phyloP scores from a whole-genome alignment of 306 rosid genomes.

The Trifolium repens region DNA sequence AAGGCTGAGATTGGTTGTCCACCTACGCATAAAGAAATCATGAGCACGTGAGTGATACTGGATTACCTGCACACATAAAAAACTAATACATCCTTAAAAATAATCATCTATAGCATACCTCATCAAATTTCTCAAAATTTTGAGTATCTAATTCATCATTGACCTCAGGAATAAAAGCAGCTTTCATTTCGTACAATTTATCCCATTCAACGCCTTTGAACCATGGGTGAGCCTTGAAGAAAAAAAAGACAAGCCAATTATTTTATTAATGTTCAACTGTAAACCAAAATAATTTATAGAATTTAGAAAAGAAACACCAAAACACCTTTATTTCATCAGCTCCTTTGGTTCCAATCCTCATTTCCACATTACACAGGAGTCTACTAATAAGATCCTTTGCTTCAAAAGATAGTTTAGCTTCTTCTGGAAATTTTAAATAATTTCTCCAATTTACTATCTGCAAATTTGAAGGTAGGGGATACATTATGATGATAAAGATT shows the following conservation, averaged over 20 bases:
- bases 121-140: conserved; percentile 98
- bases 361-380: conserved; percentile 93
- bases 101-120: conserved; percentile 55
- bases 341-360: conserved; percentile 97
- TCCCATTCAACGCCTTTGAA: conserved; percentile 95
- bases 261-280: conserved; percentile 41
- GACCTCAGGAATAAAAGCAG: conserved; percentile 99
- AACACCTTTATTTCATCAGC: conserved; percentile 98
- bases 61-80: conserved; percentile 43
- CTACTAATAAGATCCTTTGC: conserved; percentile 90
- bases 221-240: conserved; percentile 93
- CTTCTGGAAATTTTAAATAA: conserved; percentile 97
- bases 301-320: conserved; percentile 68
- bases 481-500: conserved; percentile 20
- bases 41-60: conserved; percentile 23
- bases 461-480: conserved; percentile 41
- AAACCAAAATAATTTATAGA: conserved; percentile 40
- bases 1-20: conserved; percentile 72
- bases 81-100: conserved; percentile 24
- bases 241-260: conserved; percentile 45
- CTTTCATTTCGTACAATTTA: conserved; percentile 84
- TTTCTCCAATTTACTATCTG: conserved; percentile 99
- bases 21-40: conserved; percentile 52
- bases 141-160: conserved; percentile 96
- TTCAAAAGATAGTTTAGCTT: conserved; percentile 87